These are phyloP conservation scores for Ophiostoma populinum DNA, from an alignment of 2,329 filamentous ascomycete genomes.

Conservation along the genomic window DNA sequence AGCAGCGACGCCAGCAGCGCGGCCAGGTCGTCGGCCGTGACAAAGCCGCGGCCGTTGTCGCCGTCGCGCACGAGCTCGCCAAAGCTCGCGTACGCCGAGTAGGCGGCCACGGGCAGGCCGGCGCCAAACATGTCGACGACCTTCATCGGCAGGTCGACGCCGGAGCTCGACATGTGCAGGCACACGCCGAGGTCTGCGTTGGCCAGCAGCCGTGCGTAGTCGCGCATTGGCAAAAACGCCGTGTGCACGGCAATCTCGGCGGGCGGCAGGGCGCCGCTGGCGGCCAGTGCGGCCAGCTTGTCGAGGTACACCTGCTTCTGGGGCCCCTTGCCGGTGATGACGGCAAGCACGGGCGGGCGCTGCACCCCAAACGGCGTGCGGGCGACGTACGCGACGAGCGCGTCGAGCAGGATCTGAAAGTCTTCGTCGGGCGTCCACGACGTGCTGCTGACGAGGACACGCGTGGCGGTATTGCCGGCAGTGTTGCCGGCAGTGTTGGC, in stretches of 20 bases:
- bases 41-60: constrained; percentile 73
- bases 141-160: constrained; percentile 96
- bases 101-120: constrained; percentile 77
- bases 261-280: constrained; percentile 45
- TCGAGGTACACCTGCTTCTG: constrained; percentile 60
- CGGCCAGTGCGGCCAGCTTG: constrained; percentile 43
- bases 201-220: constrained; percentile 73
- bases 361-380: constrained; percentile 9
- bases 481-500: too few relatives aligned
- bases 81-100: constrained; percentile 74
- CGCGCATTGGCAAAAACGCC: constrained; percentile 66
- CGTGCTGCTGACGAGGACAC: constrained; percentile 84
- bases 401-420: constrained; percentile 73
- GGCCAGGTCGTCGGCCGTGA: constrained; percentile 48
- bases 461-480: too few relatives aligned
- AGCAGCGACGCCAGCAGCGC: constrained; percentile 49
- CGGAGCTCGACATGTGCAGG: constrained; percentile 82
- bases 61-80: constrained; percentile 78
- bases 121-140: constrained; percentile 98
- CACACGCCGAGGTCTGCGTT: constrained; percentile 81
- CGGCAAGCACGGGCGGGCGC: constrained; percentile 55
- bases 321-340: constrained; percentile 91
- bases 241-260: constrained; percentile 60
- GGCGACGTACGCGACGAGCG: constrained; percentile 51
- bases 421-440: constrained; percentile 97